Evolutionary conservation across 371 early-diverging fungal genomes (phyloP).

Genomic region (Polyrhizophydium stewartii): DNA sequence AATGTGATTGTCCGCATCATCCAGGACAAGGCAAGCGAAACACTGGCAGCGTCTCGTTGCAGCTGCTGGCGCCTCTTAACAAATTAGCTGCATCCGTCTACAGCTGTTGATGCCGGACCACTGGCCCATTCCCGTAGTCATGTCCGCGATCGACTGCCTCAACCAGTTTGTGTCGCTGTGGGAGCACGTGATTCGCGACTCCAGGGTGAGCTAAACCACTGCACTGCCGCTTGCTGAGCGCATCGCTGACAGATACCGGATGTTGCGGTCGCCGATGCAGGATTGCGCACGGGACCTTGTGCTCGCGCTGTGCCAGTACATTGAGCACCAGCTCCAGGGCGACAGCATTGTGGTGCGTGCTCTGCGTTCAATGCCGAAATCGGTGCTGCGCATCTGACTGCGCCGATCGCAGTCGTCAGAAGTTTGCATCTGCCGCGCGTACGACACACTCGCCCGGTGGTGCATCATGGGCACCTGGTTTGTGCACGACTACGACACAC

Average conservation of each 20-base stretch:
- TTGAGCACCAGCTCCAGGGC: conserved; percentile 52
- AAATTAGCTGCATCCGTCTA: too few species aligned
- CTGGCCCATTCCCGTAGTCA: conserved; percentile 62
- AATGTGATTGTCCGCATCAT: conserved; percentile 66
- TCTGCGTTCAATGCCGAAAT: not conserved
- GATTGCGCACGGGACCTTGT: conserved; percentile 68
- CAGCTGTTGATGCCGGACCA: not conserved
- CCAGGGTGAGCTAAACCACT: conserved; percentile 46
- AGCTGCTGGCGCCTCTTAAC: not conserved
- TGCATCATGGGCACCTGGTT: conserved; percentile 72
- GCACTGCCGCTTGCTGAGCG: not conserved
- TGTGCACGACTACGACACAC: conserved; percentile 62
- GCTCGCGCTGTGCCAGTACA: conserved; percentile 63
- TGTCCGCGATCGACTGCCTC: conserved; percentile 66
- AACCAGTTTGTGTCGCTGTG: conserved; percentile 62
- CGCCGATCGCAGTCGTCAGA: conserved; percentile 14
- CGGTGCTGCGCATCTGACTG: too few species aligned
- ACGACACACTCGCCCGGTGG: conserved; percentile 75
- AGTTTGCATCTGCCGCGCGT: conserved; percentile 61
- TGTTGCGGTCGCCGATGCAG: too few species aligned
- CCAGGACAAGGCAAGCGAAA: conserved; percentile 64
- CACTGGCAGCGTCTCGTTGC: not conserved
- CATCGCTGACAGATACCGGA: too few species aligned
- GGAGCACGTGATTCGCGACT: conserved; percentile 63
- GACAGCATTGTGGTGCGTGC: conserved; percentile 30